Percentiles rank a stretch among this genome's conserved stretches.
Conservation (phyloP, 306 rosid species). For the Prunus davidiana region DNA sequence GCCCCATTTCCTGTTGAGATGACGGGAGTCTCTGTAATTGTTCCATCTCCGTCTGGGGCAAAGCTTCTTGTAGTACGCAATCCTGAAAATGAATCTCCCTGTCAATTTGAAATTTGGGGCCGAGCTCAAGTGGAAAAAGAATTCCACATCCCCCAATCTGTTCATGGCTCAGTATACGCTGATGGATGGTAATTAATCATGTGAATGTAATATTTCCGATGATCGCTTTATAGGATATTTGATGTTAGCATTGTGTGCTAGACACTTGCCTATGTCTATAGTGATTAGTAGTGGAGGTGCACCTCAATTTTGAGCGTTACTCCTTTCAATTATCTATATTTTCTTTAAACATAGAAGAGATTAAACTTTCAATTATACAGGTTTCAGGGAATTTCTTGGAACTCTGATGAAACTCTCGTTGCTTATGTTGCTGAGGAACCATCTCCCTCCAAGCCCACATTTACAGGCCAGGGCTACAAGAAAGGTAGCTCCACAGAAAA, state of each 20-base stretch:
- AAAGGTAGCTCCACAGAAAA: slow-evolving; percentile 46
- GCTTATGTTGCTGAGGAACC: slow-evolving; percentile 89
- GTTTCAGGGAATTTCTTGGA: slow-evolving; percentile 95
- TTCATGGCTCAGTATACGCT: slow-evolving; percentile 69
- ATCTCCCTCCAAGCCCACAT: slow-evolving; percentile 61
- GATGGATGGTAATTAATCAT: slow-evolving; percentile 63
- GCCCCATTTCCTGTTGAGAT: slow-evolving; percentile 76
- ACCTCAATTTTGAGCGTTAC: not conserved
- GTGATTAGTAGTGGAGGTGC: slow-evolving; percentile 8
- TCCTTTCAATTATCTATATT: not conserved
- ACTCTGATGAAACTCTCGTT: slow-evolving; percentile 54
- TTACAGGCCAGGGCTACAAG: slow-evolving; percentile 48
- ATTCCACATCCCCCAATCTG: slow-evolving; percentile 60
- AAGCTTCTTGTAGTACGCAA: slow-evolving; percentile 66
- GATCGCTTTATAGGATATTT: slow-evolving; percentile 11
- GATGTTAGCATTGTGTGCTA: slow-evolving; percentile 1
- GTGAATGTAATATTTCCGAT: not conserved
- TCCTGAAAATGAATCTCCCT: slow-evolving; percentile 51
- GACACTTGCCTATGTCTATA: not conserved
- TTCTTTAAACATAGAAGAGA: not conserved
- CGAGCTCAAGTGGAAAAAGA: slow-evolving; percentile 64
- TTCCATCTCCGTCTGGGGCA: slow-evolving; percentile 78
- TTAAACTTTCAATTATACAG: slow-evolving; percentile 35
- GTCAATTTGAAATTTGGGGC: slow-evolving; percentile 69
- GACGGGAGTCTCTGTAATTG: slow-evolving; percentile 52